Conservation (phyloP, 345 rosid genomes). For the Euphorbia peplus region DNA sequence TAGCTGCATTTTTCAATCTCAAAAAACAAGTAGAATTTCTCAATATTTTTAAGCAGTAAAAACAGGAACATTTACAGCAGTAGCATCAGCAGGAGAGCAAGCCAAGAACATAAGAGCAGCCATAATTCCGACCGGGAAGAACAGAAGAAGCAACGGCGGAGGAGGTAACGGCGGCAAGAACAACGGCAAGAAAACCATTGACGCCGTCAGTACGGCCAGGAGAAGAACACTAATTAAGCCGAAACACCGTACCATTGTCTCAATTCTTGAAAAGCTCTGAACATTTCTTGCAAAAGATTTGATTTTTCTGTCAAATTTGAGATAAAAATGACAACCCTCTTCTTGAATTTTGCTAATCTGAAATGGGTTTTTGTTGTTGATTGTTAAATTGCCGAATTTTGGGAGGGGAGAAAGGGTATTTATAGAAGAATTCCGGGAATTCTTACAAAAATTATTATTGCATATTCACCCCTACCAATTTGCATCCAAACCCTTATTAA, state of each 20-base stretch:
- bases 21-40: not conserved
- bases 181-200: slow-evolving; percentile 55
- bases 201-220: slow-evolving; percentile 37
- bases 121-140: slow-evolving; percentile 64
- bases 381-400: no score
- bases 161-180: slow-evolving; percentile 72
- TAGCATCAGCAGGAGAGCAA: slow-evolving; percentile 41
- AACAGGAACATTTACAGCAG: slow-evolving; percentile 16
- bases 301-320: not conserved
- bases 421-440: no score
- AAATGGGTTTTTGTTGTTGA: no score
- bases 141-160: slow-evolving; percentile 50
- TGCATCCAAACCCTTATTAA: no score
- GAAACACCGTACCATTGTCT: slow-evolving; percentile 30
- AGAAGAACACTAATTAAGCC: slow-evolving; percentile 32
- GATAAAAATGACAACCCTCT: not conserved
- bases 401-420: no score
- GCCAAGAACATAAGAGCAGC: slow-evolving; percentile 63
- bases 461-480: no score
- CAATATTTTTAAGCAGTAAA: not conserved
- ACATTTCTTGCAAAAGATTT: slow-evolving; percentile 18
- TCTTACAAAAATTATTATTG: no score
- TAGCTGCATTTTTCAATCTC: not conserved
- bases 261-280: slow-evolving; percentile 13
- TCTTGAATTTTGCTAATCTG: not conserved